A percentile compares a stretch with the other conserved stretches of the same genome.
Conservation (phyloP, 345 rosid species). For the Eucalyptus sp. region DNA sequence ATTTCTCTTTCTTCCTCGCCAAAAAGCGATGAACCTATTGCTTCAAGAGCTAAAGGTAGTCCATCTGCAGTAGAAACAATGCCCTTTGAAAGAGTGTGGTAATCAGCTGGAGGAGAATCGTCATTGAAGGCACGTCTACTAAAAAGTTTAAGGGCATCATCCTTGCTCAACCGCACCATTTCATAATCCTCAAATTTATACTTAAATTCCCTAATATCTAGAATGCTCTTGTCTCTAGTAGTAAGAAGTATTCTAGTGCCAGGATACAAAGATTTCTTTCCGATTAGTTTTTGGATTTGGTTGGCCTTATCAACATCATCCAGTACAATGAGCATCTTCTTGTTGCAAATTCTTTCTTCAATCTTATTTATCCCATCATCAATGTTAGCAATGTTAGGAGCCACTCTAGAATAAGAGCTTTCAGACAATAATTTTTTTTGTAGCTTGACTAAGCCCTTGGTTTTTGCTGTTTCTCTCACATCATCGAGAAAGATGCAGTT, state of each 20-base stretch:
- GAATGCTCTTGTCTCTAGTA: neutral
- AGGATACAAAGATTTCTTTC: neutral
- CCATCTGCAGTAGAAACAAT: neutral
- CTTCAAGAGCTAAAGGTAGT: neutral
- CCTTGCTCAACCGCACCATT: neutral
- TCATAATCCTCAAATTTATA: neutral
- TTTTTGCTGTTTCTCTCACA: neutral
- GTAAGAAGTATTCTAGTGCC: neutral
- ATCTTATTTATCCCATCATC: rapidly evolving
- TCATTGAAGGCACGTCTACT: neutral
- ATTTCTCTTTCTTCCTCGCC: too few species aligned
- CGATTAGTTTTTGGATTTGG: neutral
- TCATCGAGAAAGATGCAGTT: neutral
- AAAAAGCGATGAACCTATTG: neutral
- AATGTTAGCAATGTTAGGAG: rapidly evolving
- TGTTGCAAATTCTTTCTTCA: neutral
- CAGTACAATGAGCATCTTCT: neutral
- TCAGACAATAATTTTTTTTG: neutral
- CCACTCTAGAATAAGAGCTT: neutral
- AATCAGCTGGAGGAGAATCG: neutral
- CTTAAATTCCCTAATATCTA: too few species aligned
- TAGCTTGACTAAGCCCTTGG: neutral
- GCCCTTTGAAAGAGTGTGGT: neutral
- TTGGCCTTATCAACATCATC: neutral
- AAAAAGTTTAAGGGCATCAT: neutral